Percentiles rank a stretch among this genome's conserved stretches.
Evolutionary conservation across 1,139 yeast genomes (phyloP).

Genomic region (Pichia terricola): DNA sequence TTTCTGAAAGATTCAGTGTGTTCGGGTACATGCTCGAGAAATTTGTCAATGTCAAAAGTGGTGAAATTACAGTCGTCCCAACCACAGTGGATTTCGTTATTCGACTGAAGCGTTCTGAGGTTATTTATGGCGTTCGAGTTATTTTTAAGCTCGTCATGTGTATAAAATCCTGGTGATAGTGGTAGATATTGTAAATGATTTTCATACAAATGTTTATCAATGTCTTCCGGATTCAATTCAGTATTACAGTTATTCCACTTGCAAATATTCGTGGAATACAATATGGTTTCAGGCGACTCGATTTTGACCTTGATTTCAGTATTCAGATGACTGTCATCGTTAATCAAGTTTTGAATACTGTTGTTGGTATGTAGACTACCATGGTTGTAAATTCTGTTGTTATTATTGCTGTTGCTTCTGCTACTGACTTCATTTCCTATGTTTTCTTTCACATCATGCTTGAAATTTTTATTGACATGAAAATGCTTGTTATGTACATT

Average conservation of each 20-base stretch:
- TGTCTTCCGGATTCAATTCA: constrained; percentile 8
- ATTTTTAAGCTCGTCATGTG: background rate
- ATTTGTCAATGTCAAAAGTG: constrained; percentile 39
- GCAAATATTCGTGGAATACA: constrained; percentile 16
- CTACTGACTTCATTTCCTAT: too few relatives aligned
- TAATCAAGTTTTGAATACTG: too few relatives aligned
- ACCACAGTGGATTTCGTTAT: constrained; percentile 41
- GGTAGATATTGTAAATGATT: constrained; percentile 36
- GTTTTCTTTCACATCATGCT: too few relatives aligned
- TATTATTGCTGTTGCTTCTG: too few relatives aligned
- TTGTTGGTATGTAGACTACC: too few relatives aligned
- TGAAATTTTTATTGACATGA: too few relatives aligned
- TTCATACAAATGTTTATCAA: constrained; percentile 48
- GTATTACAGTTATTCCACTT: constrained; percentile 25
- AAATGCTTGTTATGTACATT: too few relatives aligned
- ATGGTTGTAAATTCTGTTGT: too few relatives aligned
- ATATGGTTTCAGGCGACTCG: background rate
- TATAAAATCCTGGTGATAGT: constrained; percentile 2
- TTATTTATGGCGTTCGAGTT: background rate
- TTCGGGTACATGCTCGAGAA: constrained; percentile 52
- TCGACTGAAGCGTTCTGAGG: background rate
- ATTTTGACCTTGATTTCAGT: background rate
- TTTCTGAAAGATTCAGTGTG: constrained; percentile 5
- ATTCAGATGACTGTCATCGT: too few relatives aligned
- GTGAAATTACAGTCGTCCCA: constrained; percentile 63